A percentile compares a stretch with the other conserved stretches of the same genome.
Conservation (phyloP, 73 alveolate species). For the Tetrahymena elliotti region DNA sequence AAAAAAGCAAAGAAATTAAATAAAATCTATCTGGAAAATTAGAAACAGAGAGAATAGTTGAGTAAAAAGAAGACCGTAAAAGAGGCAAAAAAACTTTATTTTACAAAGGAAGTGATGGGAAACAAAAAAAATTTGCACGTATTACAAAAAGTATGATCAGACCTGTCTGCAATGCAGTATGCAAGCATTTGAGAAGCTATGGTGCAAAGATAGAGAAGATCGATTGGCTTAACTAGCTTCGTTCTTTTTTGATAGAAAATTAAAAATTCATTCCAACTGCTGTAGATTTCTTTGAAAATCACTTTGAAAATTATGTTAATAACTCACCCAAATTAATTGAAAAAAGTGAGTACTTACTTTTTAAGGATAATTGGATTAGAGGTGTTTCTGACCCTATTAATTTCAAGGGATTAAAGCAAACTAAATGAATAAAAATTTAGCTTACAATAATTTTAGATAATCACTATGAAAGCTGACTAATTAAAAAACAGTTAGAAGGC, state of each 20-base stretch:
- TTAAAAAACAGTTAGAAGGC: background rate
- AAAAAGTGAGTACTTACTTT: background rate
- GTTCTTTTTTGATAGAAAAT: background rate
- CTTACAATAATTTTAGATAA: background rate
- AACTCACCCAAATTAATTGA: background rate
- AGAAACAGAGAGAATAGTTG: background rate
- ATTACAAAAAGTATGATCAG: background rate
- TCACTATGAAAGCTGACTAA: background rate
- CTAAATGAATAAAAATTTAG: background rate
- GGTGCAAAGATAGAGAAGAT: background rate
- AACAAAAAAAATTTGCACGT: background rate
- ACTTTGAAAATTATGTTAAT: background rate
- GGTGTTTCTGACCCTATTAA: background rate
- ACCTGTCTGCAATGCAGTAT: background rate
- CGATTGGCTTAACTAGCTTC: background rate
- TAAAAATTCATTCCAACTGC: background rate
- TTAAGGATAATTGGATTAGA: background rate
- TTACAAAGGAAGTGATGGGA: background rate
- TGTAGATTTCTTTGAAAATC: background rate
- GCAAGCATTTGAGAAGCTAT: background rate
- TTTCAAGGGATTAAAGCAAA: background rate
- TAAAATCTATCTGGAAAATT: background rate
- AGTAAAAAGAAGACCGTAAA: background rate
- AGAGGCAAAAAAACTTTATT: background rate
- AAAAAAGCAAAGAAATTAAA: background rate